These are phyloP conservation scores for Claviceps cyperi DNA, from an alignment of 2,329 filamentous ascomycete species.

Conservation along the genomic window DNA sequence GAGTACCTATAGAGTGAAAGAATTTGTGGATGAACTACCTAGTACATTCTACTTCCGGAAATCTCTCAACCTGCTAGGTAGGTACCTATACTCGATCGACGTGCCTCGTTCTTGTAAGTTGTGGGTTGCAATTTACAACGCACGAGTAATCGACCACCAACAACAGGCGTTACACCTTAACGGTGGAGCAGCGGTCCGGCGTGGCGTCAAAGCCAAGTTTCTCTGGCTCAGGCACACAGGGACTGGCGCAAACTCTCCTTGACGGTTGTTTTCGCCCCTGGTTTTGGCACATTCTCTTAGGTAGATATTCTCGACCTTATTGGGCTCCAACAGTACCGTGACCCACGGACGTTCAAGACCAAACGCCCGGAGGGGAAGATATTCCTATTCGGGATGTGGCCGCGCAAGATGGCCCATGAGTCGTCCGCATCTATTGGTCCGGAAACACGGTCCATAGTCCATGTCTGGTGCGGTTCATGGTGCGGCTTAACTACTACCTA, in stretches of 20 bases:
- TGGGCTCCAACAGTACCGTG: not conserved
- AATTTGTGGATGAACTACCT: not conserved
- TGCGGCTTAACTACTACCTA: too few species aligned
- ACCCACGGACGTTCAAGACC: not conserved
- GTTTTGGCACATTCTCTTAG: not conserved
- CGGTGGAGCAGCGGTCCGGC: not conserved
- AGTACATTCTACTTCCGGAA: not conserved
- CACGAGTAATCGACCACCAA: not conserved
- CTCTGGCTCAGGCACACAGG: not conserved
- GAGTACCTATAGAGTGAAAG: not conserved
- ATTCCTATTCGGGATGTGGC: not conserved
- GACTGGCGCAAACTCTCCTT: not conserved
- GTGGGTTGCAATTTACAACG: not conserved
- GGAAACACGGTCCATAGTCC: too few species aligned
- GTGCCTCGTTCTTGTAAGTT: not conserved
- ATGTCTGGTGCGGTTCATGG: too few species aligned
- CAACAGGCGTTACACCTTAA: not conserved
- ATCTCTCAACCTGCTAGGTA: not conserved
- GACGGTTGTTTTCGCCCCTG: not conserved
- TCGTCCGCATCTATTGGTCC: too few species aligned
- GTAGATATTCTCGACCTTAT: not conserved
- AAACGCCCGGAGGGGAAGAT: not conserved
- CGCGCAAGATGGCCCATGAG: not conserved
- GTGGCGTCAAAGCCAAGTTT: not conserved
- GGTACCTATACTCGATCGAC: not conserved